A percentile compares a stretch with the other conserved stretches of the same genome.
phyloP scores from a whole-genome alignment of 371 early-diverging fungal species.

The Nematocida sp. region DNA sequence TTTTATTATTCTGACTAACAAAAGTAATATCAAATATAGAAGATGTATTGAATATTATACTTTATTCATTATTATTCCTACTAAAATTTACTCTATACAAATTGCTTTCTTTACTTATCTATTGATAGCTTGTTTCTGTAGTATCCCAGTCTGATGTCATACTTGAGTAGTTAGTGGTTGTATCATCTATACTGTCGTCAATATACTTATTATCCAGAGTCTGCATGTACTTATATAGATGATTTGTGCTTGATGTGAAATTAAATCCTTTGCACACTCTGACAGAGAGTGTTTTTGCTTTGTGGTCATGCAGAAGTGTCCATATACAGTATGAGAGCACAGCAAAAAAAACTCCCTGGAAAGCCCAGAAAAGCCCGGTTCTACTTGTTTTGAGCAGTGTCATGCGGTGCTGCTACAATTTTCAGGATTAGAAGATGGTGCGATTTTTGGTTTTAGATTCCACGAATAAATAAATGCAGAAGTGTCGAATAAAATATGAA shows the following conservation, averaged over 20 bases:
- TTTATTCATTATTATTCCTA: too few relatives aligned
- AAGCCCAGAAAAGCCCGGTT: background rate
- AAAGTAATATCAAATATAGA: too few relatives aligned
- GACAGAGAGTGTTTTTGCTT: too few relatives aligned
- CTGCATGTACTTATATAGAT: background rate
- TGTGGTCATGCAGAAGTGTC: background rate
- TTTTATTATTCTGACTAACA: too few relatives aligned
- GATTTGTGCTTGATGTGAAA: too few relatives aligned
- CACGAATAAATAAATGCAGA: background rate
- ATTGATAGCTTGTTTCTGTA: background rate
- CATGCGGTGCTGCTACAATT: background rate
- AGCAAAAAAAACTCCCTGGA: background rate
- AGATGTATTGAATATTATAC: too few relatives aligned
- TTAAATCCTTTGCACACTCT: too few relatives aligned
- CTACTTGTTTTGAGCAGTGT: background rate
- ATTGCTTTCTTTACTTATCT: too few relatives aligned
- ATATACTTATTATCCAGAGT: background rate
- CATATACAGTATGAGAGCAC: background rate
- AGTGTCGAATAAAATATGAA: slow-evolving; percentile 4
- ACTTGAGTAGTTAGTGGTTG: background rate
- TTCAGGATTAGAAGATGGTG: background rate
- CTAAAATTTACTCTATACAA: too few relatives aligned
- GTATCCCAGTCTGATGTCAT: background rate
- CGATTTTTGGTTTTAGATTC: background rate
- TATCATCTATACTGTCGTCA: background rate